Evolutionary conservation across 176 grass and related monocot genomes (phyloP), one percentile per base, ranked within the genome.

Genomic region (Musa itinerans): DNA sequence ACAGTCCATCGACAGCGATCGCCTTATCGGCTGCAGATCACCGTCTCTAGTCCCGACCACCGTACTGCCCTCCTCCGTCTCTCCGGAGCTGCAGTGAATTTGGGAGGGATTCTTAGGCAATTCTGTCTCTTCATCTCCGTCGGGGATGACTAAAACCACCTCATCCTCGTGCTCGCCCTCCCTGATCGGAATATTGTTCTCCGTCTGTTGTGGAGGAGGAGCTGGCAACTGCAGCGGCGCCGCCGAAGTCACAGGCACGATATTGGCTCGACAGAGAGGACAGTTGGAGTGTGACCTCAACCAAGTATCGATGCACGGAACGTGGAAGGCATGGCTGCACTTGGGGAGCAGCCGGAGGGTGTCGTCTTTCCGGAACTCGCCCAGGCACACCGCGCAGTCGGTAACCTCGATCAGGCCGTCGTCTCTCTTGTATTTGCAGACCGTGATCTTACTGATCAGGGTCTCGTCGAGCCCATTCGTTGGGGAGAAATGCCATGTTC

Each of bases 361-460:
- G 13, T 69, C 67, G 67, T 50, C 67, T 43, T 69, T 29, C 67
- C 29, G 25, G 67, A 69, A 69, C 13, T 69, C 67, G 67, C 67
- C 29, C 16, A 69, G 67, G 67, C 67, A 69, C 67, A 69, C 67
- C 34, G 67, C 29, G 34, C 67, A 69, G 29, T 69, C 67, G 14
- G 67, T 69, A 16, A 24, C 67, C 11, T 49, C 67, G 67, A 69
- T 16, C 26, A 69, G 26, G 12, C 67, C 67, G 17, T 69, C 67
- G 26, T 14, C 67, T 69, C 67, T 69, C 67, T 29, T 4, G 67
- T 69, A 69, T 15, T 49, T 69, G 67, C 29, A 50, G 3, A 69
- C 67, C 26, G 67, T 43, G 15, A 69, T 69, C 67, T 69, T 69
- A 69, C 19, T 69, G 67, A 69, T 69, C 67, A 69, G 24, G 34